Percentiles rank a stretch among this genome's conserved stretches.
These are phyloP conservation scores for Silene conica DNA, from an alignment of 148 eudicot species.

Conservation along the genomic window DNA sequence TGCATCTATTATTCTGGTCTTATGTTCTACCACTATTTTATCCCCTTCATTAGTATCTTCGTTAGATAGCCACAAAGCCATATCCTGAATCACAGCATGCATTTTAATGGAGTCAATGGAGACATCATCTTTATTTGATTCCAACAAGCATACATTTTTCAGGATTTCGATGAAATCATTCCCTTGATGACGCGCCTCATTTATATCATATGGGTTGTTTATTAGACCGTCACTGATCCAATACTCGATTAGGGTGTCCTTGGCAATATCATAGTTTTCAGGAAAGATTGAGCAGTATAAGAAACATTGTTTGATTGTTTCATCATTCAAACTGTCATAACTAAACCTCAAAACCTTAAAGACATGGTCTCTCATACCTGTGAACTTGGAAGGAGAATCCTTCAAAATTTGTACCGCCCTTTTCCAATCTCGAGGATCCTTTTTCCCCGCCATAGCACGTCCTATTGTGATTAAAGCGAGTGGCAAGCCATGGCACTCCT, in stretches of 20 bases:
- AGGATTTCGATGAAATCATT: conserved; percentile 17
- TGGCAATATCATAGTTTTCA: conserved; percentile 16
- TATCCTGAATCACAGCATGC: conserved; percentile 28
- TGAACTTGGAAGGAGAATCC: conserved; percentile 15
- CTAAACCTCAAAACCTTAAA: conserved; percentile 25
- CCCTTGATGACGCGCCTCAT: conserved; percentile 16
- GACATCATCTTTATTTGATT: background rate
- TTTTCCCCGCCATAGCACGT: conserved; percentile 29
- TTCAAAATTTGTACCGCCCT: conserved; percentile 17
- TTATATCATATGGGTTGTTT: conserved; percentile 1
- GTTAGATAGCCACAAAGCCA: conserved; percentile 23
- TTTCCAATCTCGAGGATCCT: conserved; percentile 17
- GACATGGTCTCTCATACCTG: conserved; percentile 27
- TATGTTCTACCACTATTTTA: conserved; percentile 8
- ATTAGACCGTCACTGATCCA: conserved; percentile 37
- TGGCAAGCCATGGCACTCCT: conserved; percentile 27
- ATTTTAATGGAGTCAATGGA: background rate
- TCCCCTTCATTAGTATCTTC: conserved; percentile 9
- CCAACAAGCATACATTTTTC: conserved; percentile 22
- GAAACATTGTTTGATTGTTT: conserved; percentile 19
- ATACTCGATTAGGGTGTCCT: conserved; percentile 9
- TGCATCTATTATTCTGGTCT: conserved; percentile 5
- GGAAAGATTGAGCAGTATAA: conserved; percentile 23
- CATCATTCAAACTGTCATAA: conserved; percentile 28
- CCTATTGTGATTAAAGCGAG: conserved; percentile 25